Base-by-base conservation (phyloP, 768 basidiomycete species). In the Mycena rosella region DNA sequence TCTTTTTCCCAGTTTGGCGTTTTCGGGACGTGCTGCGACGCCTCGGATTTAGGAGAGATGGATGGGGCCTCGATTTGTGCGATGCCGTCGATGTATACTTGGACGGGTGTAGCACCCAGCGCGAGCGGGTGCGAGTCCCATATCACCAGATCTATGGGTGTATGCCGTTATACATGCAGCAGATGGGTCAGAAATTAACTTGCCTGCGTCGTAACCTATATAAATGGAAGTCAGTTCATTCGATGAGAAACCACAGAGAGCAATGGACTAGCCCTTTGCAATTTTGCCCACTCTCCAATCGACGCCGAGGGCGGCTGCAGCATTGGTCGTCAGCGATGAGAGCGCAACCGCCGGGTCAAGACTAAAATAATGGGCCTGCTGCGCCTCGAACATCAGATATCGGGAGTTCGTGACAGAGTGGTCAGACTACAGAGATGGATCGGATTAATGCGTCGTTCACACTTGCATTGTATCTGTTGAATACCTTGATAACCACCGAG, bases 11-110 rank as follows among this genome's bases (percentile, higher is more conserved):
- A 94, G 67, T 87, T 81, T 0, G 91, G 91, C 1, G 79, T 80
- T 18, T 75, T 62, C 2, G 92, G 90, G 0, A 82, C 77, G 20
- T 76, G 57, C 68, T 93, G 91, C 42, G 85, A 81, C 0, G 75
- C 72, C 0, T 72, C 64, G 0, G 86, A 83, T 74, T 92, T 92
- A 4, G 68, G 61, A 1, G 80, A 56, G 2, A 78, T 63, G 42
- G 79, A 65, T 0, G 88, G 80, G 3, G 74, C 29, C 5, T 74
- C 63, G 20, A 83, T 71, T 74, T 96, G 95, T 0, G 88, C 74
- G 60, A 95, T 91, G 8, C 94, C 95, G 69, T 96, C 95, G 58
- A 95, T 90, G 76, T 86, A 94, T 0, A 94, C 93, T 73, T 96
- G 93, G 3, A 80, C 78, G 0, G 95, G 94, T 1, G 93, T 94